Base-by-base conservation (phyloP, 202 grass and related monocot genomes). In the Panicum virgatum region DNA sequence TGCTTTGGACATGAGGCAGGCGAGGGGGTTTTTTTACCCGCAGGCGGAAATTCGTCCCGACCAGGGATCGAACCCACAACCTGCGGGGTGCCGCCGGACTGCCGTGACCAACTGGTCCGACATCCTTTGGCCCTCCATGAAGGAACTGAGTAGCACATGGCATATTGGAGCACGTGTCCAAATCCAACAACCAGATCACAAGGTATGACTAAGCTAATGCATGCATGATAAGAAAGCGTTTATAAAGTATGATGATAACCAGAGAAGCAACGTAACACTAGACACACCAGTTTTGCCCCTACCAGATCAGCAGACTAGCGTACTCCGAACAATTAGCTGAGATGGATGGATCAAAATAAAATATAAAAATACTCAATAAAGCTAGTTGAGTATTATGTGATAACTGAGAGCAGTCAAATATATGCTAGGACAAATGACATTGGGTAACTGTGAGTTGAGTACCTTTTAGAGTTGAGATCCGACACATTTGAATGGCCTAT, bases 401-500 rank as follows among this genome's bases (percentile, higher is more conserved):
- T 5, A 78, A 70, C 36, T 66, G 65, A 64, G 34, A 72, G 29
- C 30, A 39, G 47, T 44, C 46, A 23, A 74, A 26, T 67, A 79
- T 59, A 30, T 12, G 51, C 40, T 48, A 59, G 37, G 54, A 71
- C 8, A 26, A 22, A 22, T 52, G 43, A 2, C 43, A 54, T 48
- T 23, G 43, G 52, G 13, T 37, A 34, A 37, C 25, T 5, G n/a
- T 37, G 37, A 88, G 42, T 8, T 23, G 54, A 37, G 73, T 86
- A 94, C 94, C 91, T 90, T 79, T 83, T 93, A 9, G 73, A 87
- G 67, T 91, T 79, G 34, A 77, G 85, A 80, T 97, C 67, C 2
- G 91, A 92, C 53, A 97, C 78, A 85, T 97, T 94, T 74, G 91
- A 94, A 77, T 94, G 91, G 3, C 94, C 89, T 43, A 97, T 97